Evolutionary conservation across 768 basidiomycete species (phyloP), one percentile per base, ranked within the genome.

Genomic region (Hebeloma cylindrosporum): DNA sequence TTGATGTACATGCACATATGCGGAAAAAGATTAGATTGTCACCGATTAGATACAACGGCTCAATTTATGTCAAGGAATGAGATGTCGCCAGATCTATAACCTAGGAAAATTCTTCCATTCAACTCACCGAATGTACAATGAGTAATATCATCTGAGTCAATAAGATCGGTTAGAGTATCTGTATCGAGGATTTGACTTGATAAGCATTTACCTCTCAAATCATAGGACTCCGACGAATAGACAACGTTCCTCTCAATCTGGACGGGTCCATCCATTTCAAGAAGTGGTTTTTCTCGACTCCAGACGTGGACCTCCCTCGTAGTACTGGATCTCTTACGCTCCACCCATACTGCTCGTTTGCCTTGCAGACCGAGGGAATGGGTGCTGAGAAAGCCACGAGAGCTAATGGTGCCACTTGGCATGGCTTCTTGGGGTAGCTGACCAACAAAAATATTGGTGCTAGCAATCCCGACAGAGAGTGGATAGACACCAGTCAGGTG

Each of bases 301-400:
- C 78, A 79, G 1, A 74, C 71, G 23, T 74, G 64, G 2, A 80
- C 66, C 29, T 74, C 68, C 25, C 76, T 56, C n/a, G 59, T 40
- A 11, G 69, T 70, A 38, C 64, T 72, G 10, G 67, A 63, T 22
- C 72, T 59, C 52, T 64, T 66, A 13, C 79, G 68, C 58, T 80
- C 77, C 4, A 81, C 61, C 80, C 81, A 83, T 4, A 79, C 61
- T 3, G 77, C 80, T 2, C 80, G 69, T 39, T 65, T 71, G 0
- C 74, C 78, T 47, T 75, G 69, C 0, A 68, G 60, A 5, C 80
- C 79, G 3, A 82, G 53, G 2, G 63, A 59, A 50, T 72, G 72
- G 2, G 80, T 54, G 32, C 74, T 77, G 23, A 81, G 66, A 47
- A 80, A 81, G 3, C 75, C 76, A 4, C 70, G 70, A 2, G 69